A percentile compares a stretch with the other conserved stretches of the same genome.
Conservation (phyloP, 1,139 yeast genomes). For the Torulaspora globosa region DNA sequence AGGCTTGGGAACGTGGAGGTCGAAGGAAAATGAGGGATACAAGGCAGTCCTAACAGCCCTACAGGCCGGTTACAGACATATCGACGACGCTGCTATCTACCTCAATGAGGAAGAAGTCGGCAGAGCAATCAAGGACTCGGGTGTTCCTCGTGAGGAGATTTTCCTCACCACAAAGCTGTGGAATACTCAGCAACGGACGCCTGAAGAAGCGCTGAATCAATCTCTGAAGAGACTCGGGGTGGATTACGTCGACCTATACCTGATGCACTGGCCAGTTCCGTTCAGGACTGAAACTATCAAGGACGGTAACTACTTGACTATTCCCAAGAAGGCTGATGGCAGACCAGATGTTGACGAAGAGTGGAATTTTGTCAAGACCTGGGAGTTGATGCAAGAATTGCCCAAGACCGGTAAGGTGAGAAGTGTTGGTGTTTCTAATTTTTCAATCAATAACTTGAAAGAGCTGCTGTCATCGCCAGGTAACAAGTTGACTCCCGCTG, state of each 20-base stretch:
- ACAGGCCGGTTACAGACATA: constrained; percentile 68
- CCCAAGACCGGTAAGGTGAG: constrained; percentile 54
- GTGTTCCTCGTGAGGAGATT: constrained; percentile 63
- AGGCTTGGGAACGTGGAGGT: constrained; percentile 80
- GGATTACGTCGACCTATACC: constrained; percentile 77
- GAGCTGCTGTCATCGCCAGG: constrained; percentile 50
- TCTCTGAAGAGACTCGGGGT: constrained; percentile 65
- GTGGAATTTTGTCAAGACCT: constrained; percentile 63
- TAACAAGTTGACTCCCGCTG: constrained; percentile 58
- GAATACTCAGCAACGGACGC: constrained; percentile 61
- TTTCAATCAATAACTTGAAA: constrained; percentile 52
- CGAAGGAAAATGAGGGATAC: constrained; percentile 57
- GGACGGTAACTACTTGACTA: constrained; percentile 36
- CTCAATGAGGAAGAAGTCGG: constrained; percentile 69
- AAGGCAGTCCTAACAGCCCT: constrained; percentile 61
- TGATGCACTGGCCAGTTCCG: constrained; percentile 85
- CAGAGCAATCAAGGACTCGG: constrained; percentile 58
- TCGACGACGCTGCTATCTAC: constrained; percentile 72
- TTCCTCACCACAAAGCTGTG: constrained; percentile 80
- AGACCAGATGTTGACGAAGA: constrained; percentile 37
- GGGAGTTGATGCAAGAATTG: constrained; percentile 63
- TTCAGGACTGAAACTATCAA: constrained; percentile 44
- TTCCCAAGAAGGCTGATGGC: constrained; percentile 46
- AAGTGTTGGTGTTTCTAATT: constrained; percentile 79
- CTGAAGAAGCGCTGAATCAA: constrained; percentile 53